Conservation (phyloP, 768 basidiomycete species). For the Termitomyces sp. region DNA sequence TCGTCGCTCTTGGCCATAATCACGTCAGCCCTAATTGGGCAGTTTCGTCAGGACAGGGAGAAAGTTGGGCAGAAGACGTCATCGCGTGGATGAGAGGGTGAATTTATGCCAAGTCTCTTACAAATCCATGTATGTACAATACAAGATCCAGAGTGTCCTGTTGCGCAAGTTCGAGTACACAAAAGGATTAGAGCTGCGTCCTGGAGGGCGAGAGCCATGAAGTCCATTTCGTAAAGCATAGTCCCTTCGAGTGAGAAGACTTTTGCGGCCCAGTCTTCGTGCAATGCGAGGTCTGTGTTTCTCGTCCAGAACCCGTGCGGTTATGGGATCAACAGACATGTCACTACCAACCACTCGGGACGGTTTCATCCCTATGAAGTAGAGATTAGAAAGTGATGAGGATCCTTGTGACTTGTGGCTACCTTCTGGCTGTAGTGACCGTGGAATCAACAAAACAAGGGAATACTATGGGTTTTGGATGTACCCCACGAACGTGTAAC, state of each 20-base stretch:
- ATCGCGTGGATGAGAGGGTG: constrained; percentile 28
- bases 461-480: not conserved
- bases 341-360: not conserved
- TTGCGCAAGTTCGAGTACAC: not conserved
- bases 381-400: not conserved
- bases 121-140: not conserved
- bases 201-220: not conserved
- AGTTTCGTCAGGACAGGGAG: constrained; percentile 51
- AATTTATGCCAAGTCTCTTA: not conserved
- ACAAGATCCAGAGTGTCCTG: not conserved
- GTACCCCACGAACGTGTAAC: not conserved
- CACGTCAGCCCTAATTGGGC: constrained; percentile 55
- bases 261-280: not conserved
- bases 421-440: not conserved
- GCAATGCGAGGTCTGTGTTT: not conserved
- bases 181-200: not conserved
- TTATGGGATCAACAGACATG: not conserved
- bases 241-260: not conserved
- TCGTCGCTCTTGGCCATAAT: constrained; percentile 52
- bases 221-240: not conserved
- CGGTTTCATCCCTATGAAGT: not conserved
- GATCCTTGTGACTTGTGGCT: not conserved
- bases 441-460: not conserved
- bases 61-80: constrained; percentile 56
- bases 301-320: not conserved